Conservation (phyloP, 306 rosid genomes). For the Acacia confusa region DNA sequence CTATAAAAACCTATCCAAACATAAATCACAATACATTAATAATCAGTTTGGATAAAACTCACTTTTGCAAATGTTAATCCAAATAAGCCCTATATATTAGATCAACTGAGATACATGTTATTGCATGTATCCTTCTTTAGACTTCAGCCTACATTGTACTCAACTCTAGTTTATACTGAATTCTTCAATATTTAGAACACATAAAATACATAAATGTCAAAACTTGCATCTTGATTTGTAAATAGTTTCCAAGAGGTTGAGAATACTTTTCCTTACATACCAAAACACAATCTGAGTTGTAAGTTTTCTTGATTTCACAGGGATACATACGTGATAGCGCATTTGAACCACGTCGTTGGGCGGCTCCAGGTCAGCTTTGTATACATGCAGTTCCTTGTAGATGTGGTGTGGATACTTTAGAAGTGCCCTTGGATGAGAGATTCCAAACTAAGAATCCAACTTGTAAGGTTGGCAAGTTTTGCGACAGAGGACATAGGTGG, state of each 20-base stretch:
- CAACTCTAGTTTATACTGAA: neutral
- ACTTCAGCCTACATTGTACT: neutral
- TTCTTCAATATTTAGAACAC: neutral
- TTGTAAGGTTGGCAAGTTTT: constrained; percentile 55
- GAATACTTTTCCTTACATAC: neutral
- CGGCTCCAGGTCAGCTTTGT: constrained; percentile 61
- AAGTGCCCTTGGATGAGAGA: constrained; percentile 56
- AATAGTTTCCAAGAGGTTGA: neutral
- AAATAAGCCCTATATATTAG: neutral
- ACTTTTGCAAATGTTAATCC: too few relatives aligned
- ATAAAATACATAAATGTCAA: neutral
- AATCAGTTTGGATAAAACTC: too few relatives aligned
- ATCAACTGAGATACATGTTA: neutral
- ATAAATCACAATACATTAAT: too few relatives aligned
- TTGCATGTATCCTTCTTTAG: neutral
- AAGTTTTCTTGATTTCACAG: constrained; percentile 35
- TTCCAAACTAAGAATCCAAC: constrained; percentile 52
- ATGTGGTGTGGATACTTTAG: constrained; percentile 59
- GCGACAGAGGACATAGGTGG: constrained; percentile 79
- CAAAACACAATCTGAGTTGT: neutral
- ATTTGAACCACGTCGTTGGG: constrained; percentile 81
- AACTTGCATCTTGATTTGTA: neutral
- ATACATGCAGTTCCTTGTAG: constrained; percentile 56
- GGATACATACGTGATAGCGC: constrained; percentile 62
- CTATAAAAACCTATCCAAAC: too few relatives aligned